Percentiles rank a stretch among this genome's conserved stretches.
phyloP scores from a whole-genome alignment of 352 stramenopile species.

The Phytophthora tentaculata region DNA sequence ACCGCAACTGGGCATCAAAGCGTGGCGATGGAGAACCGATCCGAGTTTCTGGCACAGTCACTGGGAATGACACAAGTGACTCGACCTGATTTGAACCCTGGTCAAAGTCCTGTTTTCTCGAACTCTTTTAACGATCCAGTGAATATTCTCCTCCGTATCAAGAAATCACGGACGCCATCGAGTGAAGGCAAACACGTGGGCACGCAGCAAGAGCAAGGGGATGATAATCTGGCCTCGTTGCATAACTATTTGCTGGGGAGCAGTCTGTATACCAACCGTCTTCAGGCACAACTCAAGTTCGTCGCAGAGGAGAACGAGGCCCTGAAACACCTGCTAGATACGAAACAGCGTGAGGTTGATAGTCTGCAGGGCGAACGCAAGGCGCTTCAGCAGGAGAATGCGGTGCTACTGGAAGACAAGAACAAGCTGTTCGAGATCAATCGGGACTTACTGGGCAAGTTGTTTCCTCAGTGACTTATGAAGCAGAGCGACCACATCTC shows the following conservation, averaged over 20 bases:
- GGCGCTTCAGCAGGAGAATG: slow-evolving; percentile 71
- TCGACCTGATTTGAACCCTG: slow-evolving; percentile 31
- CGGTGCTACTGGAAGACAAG: slow-evolving; percentile 72
- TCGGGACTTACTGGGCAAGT: slow-evolving; percentile 64
- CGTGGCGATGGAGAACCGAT: slow-evolving; percentile 28
- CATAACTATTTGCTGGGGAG: slow-evolving; percentile 75
- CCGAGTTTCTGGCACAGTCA: slow-evolving; percentile 30
- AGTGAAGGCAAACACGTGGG: slow-evolving; percentile 37
- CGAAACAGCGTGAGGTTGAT: slow-evolving; percentile 65
- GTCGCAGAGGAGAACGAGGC: slow-evolving; percentile 68
- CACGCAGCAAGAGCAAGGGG: slow-evolving; percentile 37
- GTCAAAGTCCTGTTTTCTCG: slow-evolving; percentile 41
- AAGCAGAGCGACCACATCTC: background rate
- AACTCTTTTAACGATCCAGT: slow-evolving; percentile 79
- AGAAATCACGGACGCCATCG: slow-evolving; percentile 62
- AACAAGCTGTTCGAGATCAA: slow-evolving; percentile 87
- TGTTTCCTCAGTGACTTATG: slow-evolving; percentile 63
- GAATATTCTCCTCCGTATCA: slow-evolving; percentile 79
- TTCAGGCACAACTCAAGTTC: slow-evolving; percentile 76
- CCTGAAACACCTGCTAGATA: slow-evolving; percentile 54
- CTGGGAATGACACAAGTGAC: slow-evolving; percentile 24
- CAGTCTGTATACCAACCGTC: slow-evolving; percentile 76
- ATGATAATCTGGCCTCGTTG: slow-evolving; percentile 61
- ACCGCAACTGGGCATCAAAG: slow-evolving; percentile 19
- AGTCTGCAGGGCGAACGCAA: slow-evolving; percentile 59